Conservation (phyloP, 257 asterid genomes). For the Nicotiana noctiflora region DNA sequence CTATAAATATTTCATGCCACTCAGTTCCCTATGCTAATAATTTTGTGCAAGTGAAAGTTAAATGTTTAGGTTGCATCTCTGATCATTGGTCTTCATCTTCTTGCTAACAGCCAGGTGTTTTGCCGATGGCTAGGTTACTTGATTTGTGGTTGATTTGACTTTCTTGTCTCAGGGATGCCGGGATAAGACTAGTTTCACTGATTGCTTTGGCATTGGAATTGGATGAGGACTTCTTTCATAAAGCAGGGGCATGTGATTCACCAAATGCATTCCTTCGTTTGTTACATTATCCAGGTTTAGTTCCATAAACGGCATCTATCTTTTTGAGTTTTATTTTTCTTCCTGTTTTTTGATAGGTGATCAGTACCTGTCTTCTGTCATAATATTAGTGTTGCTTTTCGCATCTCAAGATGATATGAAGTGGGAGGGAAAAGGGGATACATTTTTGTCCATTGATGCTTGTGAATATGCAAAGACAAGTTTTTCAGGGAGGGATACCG, state of each 20-base stretch:
- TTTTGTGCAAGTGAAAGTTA: neutral
- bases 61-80: neutral
- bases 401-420: neutral
- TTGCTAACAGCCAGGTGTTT: neutral
- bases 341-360: neutral
- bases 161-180: slow-evolving; percentile 34
- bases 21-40: neutral
- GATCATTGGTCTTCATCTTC: neutral
- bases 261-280: slow-evolving; percentile 44
- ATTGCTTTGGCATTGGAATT: slow-evolving; percentile 49
- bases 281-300: slow-evolving; percentile 48
- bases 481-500: neutral
- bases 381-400: neutral
- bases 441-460: neutral
- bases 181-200: slow-evolving; percentile 30
- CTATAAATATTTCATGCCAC: neutral
- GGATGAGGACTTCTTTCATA: slow-evolving; percentile 43
- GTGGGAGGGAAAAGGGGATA: neutral
- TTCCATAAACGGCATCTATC: neutral
- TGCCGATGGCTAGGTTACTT: neutral
- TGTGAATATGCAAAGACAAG: neutral
- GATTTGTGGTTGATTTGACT: slow-evolving; percentile 5
- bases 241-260: slow-evolving; percentile 37
- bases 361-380: neutral
- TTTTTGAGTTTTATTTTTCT: neutral